A percentile compares a stretch with the other conserved stretches of the same genome.
phyloP scores from a whole-genome alignment of 164 flowering plant species.

The Nelumbo lutea region DNA sequence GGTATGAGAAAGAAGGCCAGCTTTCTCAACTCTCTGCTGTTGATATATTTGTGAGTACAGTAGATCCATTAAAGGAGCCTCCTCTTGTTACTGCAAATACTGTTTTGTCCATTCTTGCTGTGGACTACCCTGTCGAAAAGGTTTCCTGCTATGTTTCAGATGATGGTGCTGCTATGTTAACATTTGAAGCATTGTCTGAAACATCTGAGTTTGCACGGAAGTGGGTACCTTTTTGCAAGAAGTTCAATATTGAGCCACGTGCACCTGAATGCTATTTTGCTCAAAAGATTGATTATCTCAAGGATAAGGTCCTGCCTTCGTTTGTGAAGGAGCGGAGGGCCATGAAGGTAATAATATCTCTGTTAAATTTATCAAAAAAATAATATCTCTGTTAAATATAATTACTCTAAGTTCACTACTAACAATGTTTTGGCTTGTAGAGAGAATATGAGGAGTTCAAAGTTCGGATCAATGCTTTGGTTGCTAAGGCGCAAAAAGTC shows the following conservation, averaged over 20 bases:
- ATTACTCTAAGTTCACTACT: not conserved
- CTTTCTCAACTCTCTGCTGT: slow-evolving; percentile 53
- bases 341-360: slow-evolving; percentile 45
- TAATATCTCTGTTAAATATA: too few relatives aligned
- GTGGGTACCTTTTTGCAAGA: slow-evolving; percentile 77
- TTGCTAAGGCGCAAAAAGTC: slow-evolving; percentile 64
- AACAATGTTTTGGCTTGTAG: slow-evolving; percentile 25
- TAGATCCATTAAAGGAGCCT: slow-evolving; percentile 65
- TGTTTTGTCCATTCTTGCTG: slow-evolving; percentile 66
- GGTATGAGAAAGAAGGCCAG: slow-evolving; percentile 68
- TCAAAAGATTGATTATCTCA: slow-evolving; percentile 62
- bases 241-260: slow-evolving; percentile 63
- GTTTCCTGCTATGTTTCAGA: slow-evolving; percentile 75
- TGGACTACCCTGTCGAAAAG: slow-evolving; percentile 68
- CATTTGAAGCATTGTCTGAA: slow-evolving; percentile 68
- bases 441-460: slow-evolving; percentile 79
- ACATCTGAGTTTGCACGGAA: slow-evolving; percentile 68
- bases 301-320: slow-evolving; percentile 54
- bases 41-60: slow-evolving; percentile 67
- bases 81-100: slow-evolving; percentile 75
- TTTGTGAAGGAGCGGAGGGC: slow-evolving; percentile 70
- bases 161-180: slow-evolving; percentile 78
- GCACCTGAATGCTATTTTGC: slow-evolving; percentile 68
- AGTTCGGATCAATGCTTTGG: slow-evolving; percentile 66
- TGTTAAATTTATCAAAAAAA: too few relatives aligned